Evolutionary conservation across 768 basidiomycete genomes (phyloP), one percentile per base, ranked within the genome.

Genomic region (Lactifluus pinguis): DNA sequence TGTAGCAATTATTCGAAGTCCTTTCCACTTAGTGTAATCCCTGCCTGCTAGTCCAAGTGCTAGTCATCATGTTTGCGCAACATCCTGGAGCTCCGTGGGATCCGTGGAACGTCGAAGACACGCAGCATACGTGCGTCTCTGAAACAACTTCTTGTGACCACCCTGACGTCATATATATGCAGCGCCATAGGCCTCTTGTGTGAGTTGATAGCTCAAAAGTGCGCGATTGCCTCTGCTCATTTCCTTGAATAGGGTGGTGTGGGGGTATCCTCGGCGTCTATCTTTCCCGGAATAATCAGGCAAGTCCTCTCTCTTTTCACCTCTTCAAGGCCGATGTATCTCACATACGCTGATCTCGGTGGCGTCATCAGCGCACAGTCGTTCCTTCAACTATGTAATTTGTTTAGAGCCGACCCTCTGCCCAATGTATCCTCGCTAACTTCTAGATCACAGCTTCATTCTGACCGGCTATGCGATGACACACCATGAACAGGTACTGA

Each of bases 381-480:
- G 77, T 95, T 3, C 93, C 93, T 4, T 81, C 81, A 11, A 56
- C 93, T 34, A 89, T 94, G 90, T 93, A 60, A 67, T n/a, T 83
- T 30, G 47, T 50, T 7, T n/a, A n/a, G 47, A 49, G 53, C 34
- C n/a, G 54, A 51, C 55, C 60, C 55, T 45, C 42, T 47, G 44
- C 60, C 54, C n/a, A 55, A n/a, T n/a, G n/a, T 38, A 25, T 45
- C 42, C 25, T 32, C 19, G 54, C 60, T 61, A 57, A 61, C 34
- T 2, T 44, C 38, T 15, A 17, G 7, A 15, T 48, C 1, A 34
- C 32, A 92, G 88, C 51, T 86, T 95, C 65, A 85, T 92, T 60
- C 76, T 97, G 60, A 97, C 95, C 0, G 95, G 95, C 6, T 95
- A 89, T 86, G 93, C 87, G 0, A 95, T 97, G 89, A 87, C 89